phyloP scores from a whole-genome alignment of 1,284 basidiomycete species.

The Rhodotorula sp. region DNA sequence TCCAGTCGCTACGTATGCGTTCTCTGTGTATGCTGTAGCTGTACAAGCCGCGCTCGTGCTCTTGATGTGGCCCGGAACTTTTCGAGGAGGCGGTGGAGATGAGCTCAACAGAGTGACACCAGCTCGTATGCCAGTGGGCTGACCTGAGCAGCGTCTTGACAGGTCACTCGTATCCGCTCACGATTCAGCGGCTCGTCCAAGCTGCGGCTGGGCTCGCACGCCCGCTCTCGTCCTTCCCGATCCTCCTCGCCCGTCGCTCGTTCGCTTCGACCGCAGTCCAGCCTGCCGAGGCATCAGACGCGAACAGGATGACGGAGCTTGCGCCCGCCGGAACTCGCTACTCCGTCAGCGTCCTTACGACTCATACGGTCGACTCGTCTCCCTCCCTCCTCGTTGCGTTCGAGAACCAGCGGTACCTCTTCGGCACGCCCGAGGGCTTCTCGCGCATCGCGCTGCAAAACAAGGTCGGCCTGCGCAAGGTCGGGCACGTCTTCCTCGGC shows the following conservation, averaged over 20 bases:
- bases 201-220: conserved; percentile 10
- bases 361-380: conserved; percentile 33
- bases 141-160: not conserved
- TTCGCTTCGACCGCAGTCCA: not conserved
- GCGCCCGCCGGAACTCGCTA: conserved; percentile 26
- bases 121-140: not conserved
- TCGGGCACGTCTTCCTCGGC: conserved; percentile 39
- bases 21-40: not conserved
- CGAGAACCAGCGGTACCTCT: conserved; percentile 41
- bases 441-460: conserved; percentile 39
- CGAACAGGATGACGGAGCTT: conserved; percentile 4
- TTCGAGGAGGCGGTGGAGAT: not conserved
- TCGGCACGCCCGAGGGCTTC: conserved; percentile 42
- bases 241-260: not conserved
- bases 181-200: conserved; percentile 1
- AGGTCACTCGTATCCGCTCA: not conserved
- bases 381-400: conserved; percentile 42
- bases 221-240: not conserved
- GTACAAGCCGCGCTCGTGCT: not conserved
- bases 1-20: not conserved
- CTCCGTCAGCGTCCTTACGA: conserved; percentile 33
- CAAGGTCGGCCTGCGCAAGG: conserved; percentile 37
- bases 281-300: rapidly evolving
- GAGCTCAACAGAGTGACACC: not conserved
- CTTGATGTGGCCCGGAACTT: not conserved